Evolutionary conservation across 352 stramenopile species (phyloP), one percentile per base, ranked within the genome.

Genomic region (Globisporangium solare): DNA sequence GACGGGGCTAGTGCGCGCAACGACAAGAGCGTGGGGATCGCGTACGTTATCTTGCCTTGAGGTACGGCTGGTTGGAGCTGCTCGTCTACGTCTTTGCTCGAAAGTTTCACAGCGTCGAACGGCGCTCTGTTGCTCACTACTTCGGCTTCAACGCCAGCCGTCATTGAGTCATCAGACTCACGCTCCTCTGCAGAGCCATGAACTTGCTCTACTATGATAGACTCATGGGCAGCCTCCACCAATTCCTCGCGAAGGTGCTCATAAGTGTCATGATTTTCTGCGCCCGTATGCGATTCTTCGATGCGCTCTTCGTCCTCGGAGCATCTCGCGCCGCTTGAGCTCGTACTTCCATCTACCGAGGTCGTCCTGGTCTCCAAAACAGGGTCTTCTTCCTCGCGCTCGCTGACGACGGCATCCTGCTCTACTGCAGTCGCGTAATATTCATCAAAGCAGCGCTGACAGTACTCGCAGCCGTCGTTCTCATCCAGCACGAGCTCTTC

Each of bases 401-500:
- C 35, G 41, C 2, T 37, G 11, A 22, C 37, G 21, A 22, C 37
- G 13, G 51, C 21, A 2, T 58, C 40, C 18, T 15, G 15, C 11
- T 43, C 31, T 37, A 58, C 32, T n/a, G 60, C 27, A 35, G 27
- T 58, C 45, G 65, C 70, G 56, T 94, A 91, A 54, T 83, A 94
- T 39, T 64, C 75, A 15, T 90, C 73, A 45, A 77, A 94, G 54
- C 83, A 92, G 27, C 42, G 40, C 17, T 70, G 64, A 54, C 83
- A 93, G 57, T 93, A 93, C n/a, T 54, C 58, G 21, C 80, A 83
- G 5, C 74, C 79, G 49, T 93, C 80, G 20, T 70, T 74, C 35
- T 79, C 66, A 31, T 93, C 83, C 27, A 86, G 46, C 31, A 89
- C 56, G 27, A 88, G 31, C 5, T 76, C 20, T 35, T 53, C 39